These are phyloP conservation scores for Euphorbia lathyris DNA, from an alignment of 345 rosid species.

Conservation along the genomic window DNA sequence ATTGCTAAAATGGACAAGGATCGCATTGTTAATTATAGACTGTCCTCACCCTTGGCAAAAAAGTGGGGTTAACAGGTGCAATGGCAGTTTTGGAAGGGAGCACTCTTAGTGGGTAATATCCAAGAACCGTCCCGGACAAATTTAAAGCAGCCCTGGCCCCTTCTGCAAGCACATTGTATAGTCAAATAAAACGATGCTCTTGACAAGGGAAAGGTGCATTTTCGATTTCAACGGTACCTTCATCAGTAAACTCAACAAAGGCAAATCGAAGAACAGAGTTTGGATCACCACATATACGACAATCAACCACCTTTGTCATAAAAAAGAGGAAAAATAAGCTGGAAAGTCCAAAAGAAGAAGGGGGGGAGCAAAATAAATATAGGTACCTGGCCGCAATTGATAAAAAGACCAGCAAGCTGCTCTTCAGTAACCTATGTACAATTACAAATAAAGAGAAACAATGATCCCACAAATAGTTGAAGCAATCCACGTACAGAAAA, in stretches of 20 bases:
- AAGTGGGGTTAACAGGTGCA: conserved; percentile 99
- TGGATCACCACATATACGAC: conserved; percentile 95
- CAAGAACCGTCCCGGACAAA: conserved; percentile 88
- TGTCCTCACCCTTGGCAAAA: conserved; percentile 77
- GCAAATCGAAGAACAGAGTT: conserved; percentile 93
- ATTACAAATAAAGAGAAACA: conserved; percentile 15
- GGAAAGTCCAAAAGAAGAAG: conserved; percentile 1
- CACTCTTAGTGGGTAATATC: conserved; percentile 88
- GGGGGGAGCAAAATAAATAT: background rate
- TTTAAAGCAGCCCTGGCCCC: conserved; percentile 84
- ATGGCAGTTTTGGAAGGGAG: conserved; percentile 99
- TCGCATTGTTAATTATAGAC: conserved; percentile 1
- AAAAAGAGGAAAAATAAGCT: background rate
- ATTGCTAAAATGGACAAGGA: background rate
- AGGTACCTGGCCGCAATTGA: conserved; percentile 69
- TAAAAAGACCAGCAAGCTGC: conserved; percentile 86
- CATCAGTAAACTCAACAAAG: conserved; percentile 86
- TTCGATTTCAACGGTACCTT: conserved; percentile 53
- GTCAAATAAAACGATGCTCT: conserved; percentile 9
- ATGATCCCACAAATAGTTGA: conserved; percentile 10
- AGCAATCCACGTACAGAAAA: conserved; percentile 8
- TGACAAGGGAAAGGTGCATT: conserved; percentile 14
- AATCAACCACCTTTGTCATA: conserved; percentile 38
- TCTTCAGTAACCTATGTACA: conserved; percentile 75
- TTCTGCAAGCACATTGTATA: conserved; percentile 46